Conservation (phyloP, 2,329 filamentous ascomycete species). For the Alternaria postmessia region DNA sequence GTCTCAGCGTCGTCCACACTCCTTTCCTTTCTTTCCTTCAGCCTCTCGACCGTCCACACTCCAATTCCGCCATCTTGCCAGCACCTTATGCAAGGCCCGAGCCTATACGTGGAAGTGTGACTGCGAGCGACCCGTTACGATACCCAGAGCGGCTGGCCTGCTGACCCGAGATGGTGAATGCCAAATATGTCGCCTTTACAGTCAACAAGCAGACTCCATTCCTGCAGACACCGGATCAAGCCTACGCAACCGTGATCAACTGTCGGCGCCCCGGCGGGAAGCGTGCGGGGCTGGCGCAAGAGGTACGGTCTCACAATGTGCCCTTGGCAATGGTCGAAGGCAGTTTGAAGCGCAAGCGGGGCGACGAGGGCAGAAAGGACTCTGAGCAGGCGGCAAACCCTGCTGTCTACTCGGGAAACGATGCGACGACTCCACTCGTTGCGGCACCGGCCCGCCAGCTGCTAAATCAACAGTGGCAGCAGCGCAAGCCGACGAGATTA, state of each 20-base stretch:
- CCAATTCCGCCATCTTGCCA: constrained; percentile 10
- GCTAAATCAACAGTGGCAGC: constrained; percentile 31
- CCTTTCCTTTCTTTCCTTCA: constrained; percentile 29
- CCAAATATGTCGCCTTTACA: constrained; percentile 50
- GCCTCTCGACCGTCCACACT: constrained; percentile 24
- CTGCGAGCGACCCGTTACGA: constrained; percentile 26
- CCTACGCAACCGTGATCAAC: constrained; percentile 47
- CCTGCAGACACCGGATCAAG: constrained; percentile 35
- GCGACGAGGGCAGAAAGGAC: constrained; percentile 18
- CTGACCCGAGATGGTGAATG: constrained; percentile 50
- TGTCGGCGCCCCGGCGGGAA: constrained; percentile 43
- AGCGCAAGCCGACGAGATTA: constrained; percentile 38
- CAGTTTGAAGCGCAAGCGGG: constrained; percentile 39
- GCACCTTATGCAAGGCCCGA: constrained; percentile 23
- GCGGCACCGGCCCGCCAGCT: constrained; percentile 19
- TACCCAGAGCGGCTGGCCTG: constrained; percentile 42
- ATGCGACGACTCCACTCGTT: constrained; percentile 16
- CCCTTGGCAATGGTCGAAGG: constrained; percentile 40
- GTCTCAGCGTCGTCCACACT: constrained; percentile 37
- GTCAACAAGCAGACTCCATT: constrained; percentile 49
- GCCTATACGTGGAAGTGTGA: constrained; percentile 20
- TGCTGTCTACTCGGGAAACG: constrained; percentile 7
- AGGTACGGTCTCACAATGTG: constrained; percentile 42
- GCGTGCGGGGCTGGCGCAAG: constrained; percentile 31
- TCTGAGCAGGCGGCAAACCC: constrained; percentile 9